phyloP scores from a whole-genome alignment of 2,329 filamentous ascomycete genomes.

The Kalmusia sp. region DNA sequence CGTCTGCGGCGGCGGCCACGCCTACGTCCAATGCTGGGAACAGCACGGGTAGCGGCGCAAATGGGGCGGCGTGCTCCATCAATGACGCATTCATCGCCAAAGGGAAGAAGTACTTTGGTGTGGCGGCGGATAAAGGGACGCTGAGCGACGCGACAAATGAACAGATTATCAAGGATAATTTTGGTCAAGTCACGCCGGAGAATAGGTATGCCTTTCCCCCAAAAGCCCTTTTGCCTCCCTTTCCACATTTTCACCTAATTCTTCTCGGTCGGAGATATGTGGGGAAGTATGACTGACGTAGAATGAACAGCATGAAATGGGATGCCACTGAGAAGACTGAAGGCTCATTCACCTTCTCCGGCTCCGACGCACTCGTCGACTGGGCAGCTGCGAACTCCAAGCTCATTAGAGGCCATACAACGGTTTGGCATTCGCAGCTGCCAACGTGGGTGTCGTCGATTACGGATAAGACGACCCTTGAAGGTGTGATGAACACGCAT shows the following conservation, averaged over 20 bases:
- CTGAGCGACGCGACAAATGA: slow-evolving; percentile 59
- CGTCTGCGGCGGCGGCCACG: slow-evolving; percentile 15
- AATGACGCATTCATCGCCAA: slow-evolving; percentile 65
- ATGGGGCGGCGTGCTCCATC: slow-evolving; percentile 46
- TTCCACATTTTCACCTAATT: neutral
- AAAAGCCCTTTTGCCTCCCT: no score
- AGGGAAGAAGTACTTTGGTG: slow-evolving; percentile 72
- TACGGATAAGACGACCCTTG: slow-evolving; percentile 60
- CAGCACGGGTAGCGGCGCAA: slow-evolving; percentile 17
- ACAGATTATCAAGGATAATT: slow-evolving; percentile 66
- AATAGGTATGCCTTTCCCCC: slow-evolving; percentile 52
- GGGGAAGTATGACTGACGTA: neutral
- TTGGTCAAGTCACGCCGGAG: slow-evolving; percentile 71
- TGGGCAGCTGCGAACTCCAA: slow-evolving; percentile 64
- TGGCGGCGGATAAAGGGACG: slow-evolving; percentile 61
- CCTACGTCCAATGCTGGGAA: neutral
- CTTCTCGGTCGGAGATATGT: neutral
- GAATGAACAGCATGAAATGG: slow-evolving; percentile 69
- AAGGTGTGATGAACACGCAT: slow-evolving; percentile 65
- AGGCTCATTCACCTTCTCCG: slow-evolving; percentile 62
- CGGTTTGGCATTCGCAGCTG: slow-evolving; percentile 65
- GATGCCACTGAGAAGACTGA: slow-evolving; percentile 59
- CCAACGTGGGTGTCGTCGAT: slow-evolving; percentile 66
- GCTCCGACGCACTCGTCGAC: slow-evolving; percentile 67
- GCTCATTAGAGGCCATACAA: slow-evolving; percentile 68